Conservation (phyloP, 495 filamentous ascomycete genomes). For the Podospora pseudocomata region DNA sequence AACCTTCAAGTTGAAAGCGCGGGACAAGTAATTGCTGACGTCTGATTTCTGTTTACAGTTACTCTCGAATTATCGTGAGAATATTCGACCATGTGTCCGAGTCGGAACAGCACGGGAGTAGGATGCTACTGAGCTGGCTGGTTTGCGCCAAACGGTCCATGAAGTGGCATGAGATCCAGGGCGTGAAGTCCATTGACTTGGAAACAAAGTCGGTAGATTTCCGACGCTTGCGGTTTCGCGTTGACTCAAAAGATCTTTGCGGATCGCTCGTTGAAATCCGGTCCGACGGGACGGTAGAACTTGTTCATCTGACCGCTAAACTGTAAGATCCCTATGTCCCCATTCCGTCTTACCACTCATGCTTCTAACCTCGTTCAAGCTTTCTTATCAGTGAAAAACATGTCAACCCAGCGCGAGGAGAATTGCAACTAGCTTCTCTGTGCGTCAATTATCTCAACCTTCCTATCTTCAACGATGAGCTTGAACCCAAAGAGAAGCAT, state of each 20-base stretch:
- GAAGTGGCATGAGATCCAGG: conserved; percentile 3
- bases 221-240: not conserved
- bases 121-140: conserved; percentile 1
- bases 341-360: not conserved
- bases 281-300: not conserved
- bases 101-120: not conserved
- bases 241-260: not conserved
- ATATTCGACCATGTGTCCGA: not conserved
- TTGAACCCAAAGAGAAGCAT: not conserved
- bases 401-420: not conserved
- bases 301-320: conserved; percentile 4
- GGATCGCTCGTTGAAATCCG: not conserved
- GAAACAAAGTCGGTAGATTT: not conserved
- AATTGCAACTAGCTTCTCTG: not conserved
- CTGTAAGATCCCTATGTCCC: not conserved
- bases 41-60: not conserved
- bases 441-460: not conserved
- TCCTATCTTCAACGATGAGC: not conserved
- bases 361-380: not conserved
- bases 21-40: not conserved
- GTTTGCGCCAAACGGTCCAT: not conserved
- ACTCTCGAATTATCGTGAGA: not conserved
- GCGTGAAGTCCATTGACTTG: not conserved
- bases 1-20: not conserved
- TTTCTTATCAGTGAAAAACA: not conserved